Conservation (phyloP, 31 red algal genomes). For the Asparagopsis taxiformis region DNA sequence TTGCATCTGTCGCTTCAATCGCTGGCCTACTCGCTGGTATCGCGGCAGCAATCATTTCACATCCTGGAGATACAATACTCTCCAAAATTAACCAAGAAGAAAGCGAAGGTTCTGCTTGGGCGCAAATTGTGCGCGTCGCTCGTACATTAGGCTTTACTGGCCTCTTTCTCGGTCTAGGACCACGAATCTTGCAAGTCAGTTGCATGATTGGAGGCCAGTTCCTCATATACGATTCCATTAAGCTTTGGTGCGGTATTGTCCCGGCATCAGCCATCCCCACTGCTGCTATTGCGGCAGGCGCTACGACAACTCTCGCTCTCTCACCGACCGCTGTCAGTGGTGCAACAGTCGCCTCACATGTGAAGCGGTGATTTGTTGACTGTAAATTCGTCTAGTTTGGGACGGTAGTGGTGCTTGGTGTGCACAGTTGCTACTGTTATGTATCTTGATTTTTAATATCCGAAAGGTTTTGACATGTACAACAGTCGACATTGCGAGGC, state of each 20-base stretch:
- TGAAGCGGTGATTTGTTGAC: no score
- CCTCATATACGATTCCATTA: conserved; percentile 83
- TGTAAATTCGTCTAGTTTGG: no score
- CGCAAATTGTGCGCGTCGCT: conserved; percentile 51
- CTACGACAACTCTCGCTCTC: no score
- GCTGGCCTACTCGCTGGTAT: conserved; percentile 86
- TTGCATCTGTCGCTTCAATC: conserved; percentile 43
- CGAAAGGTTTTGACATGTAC: no score
- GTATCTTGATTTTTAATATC: no score
- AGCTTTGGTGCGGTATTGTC: conserved; percentile 62
- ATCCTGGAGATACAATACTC: conserved; percentile 94
- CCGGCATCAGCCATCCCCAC: conserved; percentile 45
- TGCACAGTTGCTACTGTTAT: no score
- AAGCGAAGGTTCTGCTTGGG: conserved; percentile 33
- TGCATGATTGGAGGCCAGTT: conserved; percentile 88
- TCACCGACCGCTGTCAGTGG: no score
- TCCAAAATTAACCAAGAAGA: conserved; percentile 80
- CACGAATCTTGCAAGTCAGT: conserved; percentile 66
- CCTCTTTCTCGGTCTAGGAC: conserved; percentile 62
- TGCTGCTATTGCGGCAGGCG: conserved; percentile 11
- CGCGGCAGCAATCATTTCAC: conserved; percentile 71
- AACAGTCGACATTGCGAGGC: no score
- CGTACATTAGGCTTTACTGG: conserved; percentile 50
- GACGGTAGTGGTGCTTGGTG: no score
- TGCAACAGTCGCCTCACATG: no score